Percentiles rank a stretch among this genome's conserved stretches.
Evolutionary conservation across 1,284 basidiomycete genomes (phyloP).

Genomic region (Agroathelia rolfsii): DNA sequence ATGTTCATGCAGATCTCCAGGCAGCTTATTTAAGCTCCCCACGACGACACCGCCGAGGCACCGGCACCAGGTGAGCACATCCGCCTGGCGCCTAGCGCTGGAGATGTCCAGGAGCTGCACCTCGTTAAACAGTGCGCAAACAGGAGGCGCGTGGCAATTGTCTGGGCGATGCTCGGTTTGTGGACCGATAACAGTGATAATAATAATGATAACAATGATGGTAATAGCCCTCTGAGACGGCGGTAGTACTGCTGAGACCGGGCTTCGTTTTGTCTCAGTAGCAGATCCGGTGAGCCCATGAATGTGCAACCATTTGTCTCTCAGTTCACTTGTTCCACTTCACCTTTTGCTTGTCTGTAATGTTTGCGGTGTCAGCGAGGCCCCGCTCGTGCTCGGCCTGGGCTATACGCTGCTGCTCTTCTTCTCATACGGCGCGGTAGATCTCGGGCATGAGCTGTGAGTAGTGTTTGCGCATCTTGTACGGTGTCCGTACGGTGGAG

Average conservation of each 20-base stretch:
- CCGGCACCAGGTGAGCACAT: constrained; percentile 70
- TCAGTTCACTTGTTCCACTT: too few relatives aligned
- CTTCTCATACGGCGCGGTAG: constrained; percentile 55
- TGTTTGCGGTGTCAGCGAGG: constrained; percentile 24
- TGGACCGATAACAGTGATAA: too few relatives aligned
- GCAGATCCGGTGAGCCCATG: too few relatives aligned
- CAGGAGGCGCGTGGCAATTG: constrained; percentile 39
- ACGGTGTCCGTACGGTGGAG: constrained; percentile 42
- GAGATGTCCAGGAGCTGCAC: constrained; percentile 66
- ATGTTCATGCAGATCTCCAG: constrained; percentile 61
- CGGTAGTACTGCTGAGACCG: too few relatives aligned
- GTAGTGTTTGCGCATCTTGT: constrained; percentile 60
- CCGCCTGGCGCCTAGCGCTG: constrained; percentile 54
- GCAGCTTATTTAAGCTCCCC: constrained; percentile 47
- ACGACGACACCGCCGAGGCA: constrained; percentile 62
- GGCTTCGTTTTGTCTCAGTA: too few relatives aligned
- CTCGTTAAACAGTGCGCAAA: constrained; percentile 59
- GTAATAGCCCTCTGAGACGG: too few relatives aligned
- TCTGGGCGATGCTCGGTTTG: constrained; percentile 21
- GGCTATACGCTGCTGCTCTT: constrained; percentile 37
- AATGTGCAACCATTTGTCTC: too few relatives aligned
- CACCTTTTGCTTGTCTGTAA: constrained; percentile 31
- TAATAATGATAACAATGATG: too few relatives aligned
- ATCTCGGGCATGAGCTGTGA: constrained; percentile 60
- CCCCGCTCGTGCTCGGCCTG: constrained; percentile 22